phyloP scores from a whole-genome alignment of 78 protist species.

The Dictyostelium brefeldianum region DNA sequence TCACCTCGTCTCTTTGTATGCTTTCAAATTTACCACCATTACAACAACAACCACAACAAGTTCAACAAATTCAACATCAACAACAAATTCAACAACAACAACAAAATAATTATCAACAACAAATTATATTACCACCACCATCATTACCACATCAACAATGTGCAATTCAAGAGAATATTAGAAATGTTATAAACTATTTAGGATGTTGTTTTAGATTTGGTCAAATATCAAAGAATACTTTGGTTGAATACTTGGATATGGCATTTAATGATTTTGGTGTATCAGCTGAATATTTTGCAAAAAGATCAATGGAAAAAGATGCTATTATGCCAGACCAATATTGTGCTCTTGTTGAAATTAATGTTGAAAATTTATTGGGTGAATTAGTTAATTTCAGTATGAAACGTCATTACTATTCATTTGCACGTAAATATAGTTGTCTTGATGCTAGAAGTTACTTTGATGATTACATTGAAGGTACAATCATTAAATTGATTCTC shows the following conservation, averaged over 20 bases:
- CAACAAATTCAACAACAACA: neutral
- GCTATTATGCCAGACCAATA: neutral
- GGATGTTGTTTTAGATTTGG: constrained; percentile 13
- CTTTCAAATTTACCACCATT: neutral
- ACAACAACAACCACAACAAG: neutral
- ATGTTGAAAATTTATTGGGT: neutral
- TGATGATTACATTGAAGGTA: constrained; percentile 6
- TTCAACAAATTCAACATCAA: neutral
- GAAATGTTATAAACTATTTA: constrained; percentile 5
- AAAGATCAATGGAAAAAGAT: constrained; percentile 4
- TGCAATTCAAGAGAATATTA: constrained; percentile 3
- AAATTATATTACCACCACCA: constrained; percentile 1
- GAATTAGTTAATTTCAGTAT: neutral
- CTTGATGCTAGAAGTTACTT: constrained; percentile 12
- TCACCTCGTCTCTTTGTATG: no score
- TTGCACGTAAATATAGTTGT: neutral
- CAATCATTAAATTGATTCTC: neutral
- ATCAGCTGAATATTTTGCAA: neutral
- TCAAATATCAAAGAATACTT: neutral
- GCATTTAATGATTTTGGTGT: constrained; percentile 16
- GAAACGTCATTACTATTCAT: neutral
- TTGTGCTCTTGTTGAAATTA: neutral
- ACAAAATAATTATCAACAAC: no score
- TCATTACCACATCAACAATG: constrained; percentile 21
- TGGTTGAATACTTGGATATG: neutral